Conservation (phyloP, 352 stramenopile genomes). For the Albugo candida region DNA sequence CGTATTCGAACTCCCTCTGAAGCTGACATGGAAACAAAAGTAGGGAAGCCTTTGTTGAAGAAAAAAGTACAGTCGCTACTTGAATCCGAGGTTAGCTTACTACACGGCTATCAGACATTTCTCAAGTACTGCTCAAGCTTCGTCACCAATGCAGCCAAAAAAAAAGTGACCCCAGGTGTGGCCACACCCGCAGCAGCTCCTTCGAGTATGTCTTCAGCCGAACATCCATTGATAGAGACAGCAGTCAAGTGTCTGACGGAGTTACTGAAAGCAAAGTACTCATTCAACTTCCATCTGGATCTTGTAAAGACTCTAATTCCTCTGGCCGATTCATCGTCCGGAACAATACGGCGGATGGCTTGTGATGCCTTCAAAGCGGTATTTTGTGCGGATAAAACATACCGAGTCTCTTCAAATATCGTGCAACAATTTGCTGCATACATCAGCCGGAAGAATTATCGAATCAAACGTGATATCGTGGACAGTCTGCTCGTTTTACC, state of each 20-base stretch:
- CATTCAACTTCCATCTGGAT: slow-evolving; percentile 78
- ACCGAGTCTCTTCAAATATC: slow-evolving; percentile 37
- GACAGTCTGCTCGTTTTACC: slow-evolving; percentile 56
- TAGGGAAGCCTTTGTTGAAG: slow-evolving; percentile 31
- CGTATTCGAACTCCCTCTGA: slow-evolving; percentile 80
- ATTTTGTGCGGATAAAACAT: slow-evolving; percentile 59
- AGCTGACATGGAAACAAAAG: slow-evolving; percentile 37
- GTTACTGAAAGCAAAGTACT: slow-evolving; percentile 63
- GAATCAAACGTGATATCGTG: slow-evolving; percentile 57
- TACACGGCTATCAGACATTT: slow-evolving; percentile 70
- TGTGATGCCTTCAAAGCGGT: slow-evolving; percentile 52
- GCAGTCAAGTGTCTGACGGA: slow-evolving; percentile 52
- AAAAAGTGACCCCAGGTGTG: background rate
- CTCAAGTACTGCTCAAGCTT: slow-evolving; percentile 54
- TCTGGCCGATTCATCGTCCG: slow-evolving; percentile 47
- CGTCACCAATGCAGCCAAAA: slow-evolving; percentile 16
- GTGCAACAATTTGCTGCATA: slow-evolving; percentile 72
- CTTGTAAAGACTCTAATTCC: slow-evolving; percentile 64
- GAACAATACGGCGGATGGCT: slow-evolving; percentile 23
- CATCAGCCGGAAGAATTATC: slow-evolving; percentile 69
- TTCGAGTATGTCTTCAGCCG: slow-evolving; percentile 31
- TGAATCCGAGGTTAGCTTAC: slow-evolving; percentile 50
- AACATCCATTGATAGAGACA: slow-evolving; percentile 11
- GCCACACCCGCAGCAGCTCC: slow-evolving; percentile 12
- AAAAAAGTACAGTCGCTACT: slow-evolving; percentile 79